phyloP scores from a whole-genome alignment of 2,329 filamentous ascomycete species.

The Xylaria sp. region DNA sequence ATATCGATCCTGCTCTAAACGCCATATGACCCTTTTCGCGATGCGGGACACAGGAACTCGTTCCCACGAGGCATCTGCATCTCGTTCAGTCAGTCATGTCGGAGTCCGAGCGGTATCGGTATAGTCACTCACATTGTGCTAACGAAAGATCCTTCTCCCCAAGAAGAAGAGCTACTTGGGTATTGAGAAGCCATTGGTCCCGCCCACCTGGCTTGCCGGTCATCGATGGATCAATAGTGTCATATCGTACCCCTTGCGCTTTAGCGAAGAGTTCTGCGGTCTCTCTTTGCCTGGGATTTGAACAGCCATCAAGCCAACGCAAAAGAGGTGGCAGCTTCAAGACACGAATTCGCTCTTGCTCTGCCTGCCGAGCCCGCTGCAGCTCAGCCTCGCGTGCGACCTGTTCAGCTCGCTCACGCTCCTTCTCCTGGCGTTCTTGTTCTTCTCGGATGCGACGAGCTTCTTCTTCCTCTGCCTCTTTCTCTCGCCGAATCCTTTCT shows the following conservation, averaged over 20 bases:
- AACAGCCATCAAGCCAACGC: conserved; percentile 66
- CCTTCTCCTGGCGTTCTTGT: conserved; percentile 58
- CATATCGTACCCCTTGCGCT: conserved; percentile 70
- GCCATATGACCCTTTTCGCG: conserved; percentile 69
- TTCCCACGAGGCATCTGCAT: conserved; percentile 67
- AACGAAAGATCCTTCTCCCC: conserved; percentile 72
- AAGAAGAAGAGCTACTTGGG: conserved; percentile 69
- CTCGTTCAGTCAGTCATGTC: conserved; percentile 43
- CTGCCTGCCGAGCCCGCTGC: conserved; percentile 62
- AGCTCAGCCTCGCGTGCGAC: conserved; percentile 63
- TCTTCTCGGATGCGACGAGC: conserved; percentile 59
- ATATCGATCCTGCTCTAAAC: conserved; percentile 66
- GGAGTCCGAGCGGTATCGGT: neutral
- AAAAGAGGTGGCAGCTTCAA: conserved; percentile 68
- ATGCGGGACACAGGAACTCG: conserved; percentile 62
- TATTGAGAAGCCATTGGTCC: conserved; percentile 74
- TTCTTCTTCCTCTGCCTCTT: conserved; percentile 51
- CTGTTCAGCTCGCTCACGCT: conserved; percentile 57
- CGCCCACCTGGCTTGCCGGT: conserved; percentile 66
- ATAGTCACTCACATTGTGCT: conserved; percentile 62
- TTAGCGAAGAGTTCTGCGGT: conserved; percentile 65
- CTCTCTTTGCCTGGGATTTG: conserved; percentile 61
- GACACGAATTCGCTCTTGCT: conserved; percentile 64
- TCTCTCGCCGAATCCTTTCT: conserved; percentile 50
- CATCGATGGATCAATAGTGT: conserved; percentile 66